phyloP scores from a whole-genome alignment of 2,329 filamentous ascomycete species.

The Clarireedia paspali region DNA sequence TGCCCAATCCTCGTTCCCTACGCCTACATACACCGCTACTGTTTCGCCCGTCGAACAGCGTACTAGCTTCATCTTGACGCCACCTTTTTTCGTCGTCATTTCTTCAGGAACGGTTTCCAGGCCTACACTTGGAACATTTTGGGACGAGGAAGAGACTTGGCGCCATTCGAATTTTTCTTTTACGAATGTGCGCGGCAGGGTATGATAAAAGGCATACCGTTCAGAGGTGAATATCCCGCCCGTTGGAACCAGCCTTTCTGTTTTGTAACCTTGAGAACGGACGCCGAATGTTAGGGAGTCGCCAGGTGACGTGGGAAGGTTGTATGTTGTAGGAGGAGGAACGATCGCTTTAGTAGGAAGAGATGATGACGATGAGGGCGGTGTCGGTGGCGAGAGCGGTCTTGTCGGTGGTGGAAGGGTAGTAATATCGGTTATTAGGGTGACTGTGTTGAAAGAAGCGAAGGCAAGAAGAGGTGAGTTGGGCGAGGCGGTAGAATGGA shows the following conservation, averaged over 20 bases:
- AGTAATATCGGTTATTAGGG: conserved; percentile 21
- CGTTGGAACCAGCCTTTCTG: conserved; percentile 15
- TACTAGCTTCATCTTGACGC: conserved; percentile 21
- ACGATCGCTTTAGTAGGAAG: not conserved
- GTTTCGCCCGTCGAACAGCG: conserved; percentile 19
- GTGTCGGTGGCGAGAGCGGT: conserved; percentile 2
- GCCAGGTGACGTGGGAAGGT: conserved; percentile 1
- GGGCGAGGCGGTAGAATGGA: conserved; percentile 20
- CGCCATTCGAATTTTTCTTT: conserved; percentile 24
- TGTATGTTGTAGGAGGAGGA: conserved; percentile 4
- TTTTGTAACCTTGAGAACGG: conserved; percentile 11
- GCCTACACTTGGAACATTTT: not conserved
- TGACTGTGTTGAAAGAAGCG: conserved; percentile 21
- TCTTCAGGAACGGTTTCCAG: not conserved
- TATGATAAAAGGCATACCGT: conserved; percentile 21
- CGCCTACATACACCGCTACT: conserved; percentile 23
- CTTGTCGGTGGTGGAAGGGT: conserved; percentile 18
- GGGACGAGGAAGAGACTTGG: conserved; percentile 3
- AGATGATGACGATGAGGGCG: conserved; percentile 3
- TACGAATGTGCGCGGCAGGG: conserved; percentile 12
- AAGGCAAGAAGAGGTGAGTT: conserved; percentile 18
- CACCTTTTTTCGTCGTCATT: conserved; percentile 13
- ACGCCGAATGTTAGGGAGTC: conserved; percentile 9
- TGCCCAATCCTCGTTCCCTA: conserved; percentile 11
- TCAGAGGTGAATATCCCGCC: conserved; percentile 19